Percentiles rank a stretch among this genome's conserved stretches.
phyloP scores from a whole-genome alignment of 163 green algal species.

The Chlorella variabilis region DNA sequence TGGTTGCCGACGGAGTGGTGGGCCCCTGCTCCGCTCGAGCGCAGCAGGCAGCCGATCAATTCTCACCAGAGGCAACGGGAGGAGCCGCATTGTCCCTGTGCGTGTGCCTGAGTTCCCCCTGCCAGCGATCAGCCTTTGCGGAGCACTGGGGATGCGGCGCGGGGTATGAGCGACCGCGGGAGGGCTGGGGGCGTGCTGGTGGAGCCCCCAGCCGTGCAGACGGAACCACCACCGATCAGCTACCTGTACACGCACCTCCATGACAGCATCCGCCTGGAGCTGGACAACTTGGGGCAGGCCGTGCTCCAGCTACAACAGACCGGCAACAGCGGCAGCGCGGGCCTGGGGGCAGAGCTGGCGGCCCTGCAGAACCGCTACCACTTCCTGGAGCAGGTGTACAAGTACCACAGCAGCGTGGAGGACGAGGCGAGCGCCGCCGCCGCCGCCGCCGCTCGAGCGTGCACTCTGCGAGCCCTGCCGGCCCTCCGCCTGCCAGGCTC shows the following conservation, averaged over 20 bases:
- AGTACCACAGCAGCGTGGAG: slow-evolving; percentile 92
- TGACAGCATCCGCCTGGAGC: slow-evolving; percentile 81
- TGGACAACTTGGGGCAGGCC: slow-evolving; percentile 63
- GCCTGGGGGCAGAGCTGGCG: slow-evolving; percentile 21
- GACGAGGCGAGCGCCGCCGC: slow-evolving; percentile 78
- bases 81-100: too few species aligned
- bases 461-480: too few species aligned
- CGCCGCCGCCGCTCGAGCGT: background rate
- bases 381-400: slow-evolving; percentile 93
- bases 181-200: background rate
- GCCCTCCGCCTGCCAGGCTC: too few species aligned
- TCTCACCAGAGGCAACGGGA: too few species aligned
- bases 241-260: slow-evolving; percentile 91
- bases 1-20: too few species aligned
- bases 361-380: slow-evolving; percentile 58
- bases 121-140: too few species aligned
- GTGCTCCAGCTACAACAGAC: slow-evolving; percentile 67
- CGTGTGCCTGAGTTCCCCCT: too few species aligned
- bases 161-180: too few species aligned
- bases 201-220: background rate
- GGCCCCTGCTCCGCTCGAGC: too few species aligned
- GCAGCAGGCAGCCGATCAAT: too few species aligned
- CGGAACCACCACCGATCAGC: slow-evolving; percentile 65
- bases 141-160: too few species aligned
- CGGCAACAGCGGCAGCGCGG: background rate